Base-by-base conservation (phyloP, 495 filamentous ascomycete species). In the Aspergillus steynii region DNA sequence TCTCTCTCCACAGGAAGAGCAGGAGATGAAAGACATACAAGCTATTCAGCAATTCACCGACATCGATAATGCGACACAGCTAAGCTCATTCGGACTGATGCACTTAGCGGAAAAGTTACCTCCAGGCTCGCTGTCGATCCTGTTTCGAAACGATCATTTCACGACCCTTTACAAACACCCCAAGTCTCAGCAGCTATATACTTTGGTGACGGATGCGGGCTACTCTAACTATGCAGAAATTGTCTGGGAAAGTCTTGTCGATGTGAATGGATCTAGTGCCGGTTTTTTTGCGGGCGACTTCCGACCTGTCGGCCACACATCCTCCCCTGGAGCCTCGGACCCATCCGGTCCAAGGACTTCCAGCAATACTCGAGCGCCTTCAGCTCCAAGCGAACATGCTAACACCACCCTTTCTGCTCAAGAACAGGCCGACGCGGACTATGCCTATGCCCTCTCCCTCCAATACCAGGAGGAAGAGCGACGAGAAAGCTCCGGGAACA, bases 131-230 rank as follows among this genome's bases (percentile, higher is more conserved):
- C 80, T 96, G 7, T 90, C 90, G 0, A 98, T 99, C 53, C 74
- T 98, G 2, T 99, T 99, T 77, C 85, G 95, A 34, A 99, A 99
- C 63, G 94, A 98, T 66, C 95, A 99, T 74, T 99, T 99, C 69
- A 89, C 89, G 31, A 98, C 95, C 0, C 69, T 99, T 0, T 96
- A 97, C 71, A 86, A 92, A 60, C 78, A 95, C 62, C 92, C 92
- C 0, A 77, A 84, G 31, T 88, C 89, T 0, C 72, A 82, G 4
- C 82, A 87, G 61, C 80, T 99, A 0, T 82, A 90, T 59, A 90
- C 89, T 0, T 72, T 98, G 20, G 92, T 99, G 28, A 99, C 95
- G 8, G 95, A 99, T 74, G 88, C 89, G 14, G 95, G 95, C 15
- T 99, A 94, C 66, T 86, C 90, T 7, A 82, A 80, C 15, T 92